These are phyloP conservation scores for Xylogone sp. DNA, from an alignment of 2,329 filamentous ascomycete genomes.

Conservation along the genomic window DNA sequence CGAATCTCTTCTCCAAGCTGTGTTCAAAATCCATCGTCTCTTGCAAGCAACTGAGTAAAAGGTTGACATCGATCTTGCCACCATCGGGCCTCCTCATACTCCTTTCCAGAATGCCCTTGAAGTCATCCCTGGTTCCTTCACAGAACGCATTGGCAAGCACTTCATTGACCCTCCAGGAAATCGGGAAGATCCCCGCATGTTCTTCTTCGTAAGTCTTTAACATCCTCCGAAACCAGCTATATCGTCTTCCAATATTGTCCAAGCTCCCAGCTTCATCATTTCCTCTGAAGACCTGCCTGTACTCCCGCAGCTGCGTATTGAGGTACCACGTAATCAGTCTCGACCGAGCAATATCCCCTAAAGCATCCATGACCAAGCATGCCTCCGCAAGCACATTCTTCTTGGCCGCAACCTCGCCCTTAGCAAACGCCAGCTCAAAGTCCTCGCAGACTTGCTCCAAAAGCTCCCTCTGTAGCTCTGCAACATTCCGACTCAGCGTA, in stretches of 20 bases:
- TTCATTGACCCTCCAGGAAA: constrained; percentile 86
- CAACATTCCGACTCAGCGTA: constrained; percentile 84
- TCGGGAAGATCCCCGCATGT: constrained; percentile 81
- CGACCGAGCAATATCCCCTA: constrained; percentile 81
- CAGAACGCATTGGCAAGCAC: constrained; percentile 88
- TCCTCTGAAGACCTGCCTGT: constrained; percentile 89
- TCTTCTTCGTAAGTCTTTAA: constrained; percentile 95
- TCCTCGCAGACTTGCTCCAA: constrained; percentile 98
- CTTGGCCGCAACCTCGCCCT: constrained; percentile 71
- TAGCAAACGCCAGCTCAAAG: constrained; percentile 92
- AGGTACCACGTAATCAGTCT: constrained; percentile 94
- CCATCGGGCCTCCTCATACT: constrained; percentile 78
- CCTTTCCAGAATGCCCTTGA: constrained; percentile 84
- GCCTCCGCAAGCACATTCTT: constrained; percentile 75
- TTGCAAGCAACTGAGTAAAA: constrained; percentile 84
- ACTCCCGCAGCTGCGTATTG: constrained; percentile 94
- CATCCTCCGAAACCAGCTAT: constrained; percentile 95
- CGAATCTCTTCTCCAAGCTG: constrained; percentile 78
- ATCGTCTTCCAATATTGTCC: constrained; percentile 93
- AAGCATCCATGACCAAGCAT: constrained; percentile 89
- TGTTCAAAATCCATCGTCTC: constrained; percentile 98
- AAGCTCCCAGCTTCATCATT: constrained; percentile 95
- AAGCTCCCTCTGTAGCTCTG: constrained; percentile 87
- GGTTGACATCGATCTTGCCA: constrained; percentile 80
- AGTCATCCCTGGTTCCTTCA: constrained; percentile 92